These are phyloP conservation scores for Colletotrichum sp. DNA, from an alignment of 2,329 filamentous ascomycete species.

Conservation along the genomic window DNA sequence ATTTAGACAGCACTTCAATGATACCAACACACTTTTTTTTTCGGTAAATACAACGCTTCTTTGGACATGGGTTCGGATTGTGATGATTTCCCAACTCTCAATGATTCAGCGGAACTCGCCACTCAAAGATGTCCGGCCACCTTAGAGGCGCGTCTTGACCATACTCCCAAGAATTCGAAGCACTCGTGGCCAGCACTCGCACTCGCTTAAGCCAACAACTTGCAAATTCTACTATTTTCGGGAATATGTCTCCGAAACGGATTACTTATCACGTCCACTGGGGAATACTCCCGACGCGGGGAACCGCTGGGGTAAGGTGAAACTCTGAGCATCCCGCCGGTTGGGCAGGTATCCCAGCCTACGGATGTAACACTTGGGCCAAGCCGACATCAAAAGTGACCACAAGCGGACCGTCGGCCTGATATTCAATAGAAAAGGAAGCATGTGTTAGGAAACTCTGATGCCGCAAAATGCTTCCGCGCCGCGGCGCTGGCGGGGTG, in stretches of 20 bases:
- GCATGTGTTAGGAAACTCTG: background rate
- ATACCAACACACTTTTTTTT: background rate
- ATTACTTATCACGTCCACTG: background rate
- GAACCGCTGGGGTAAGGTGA: background rate
- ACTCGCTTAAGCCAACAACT: background rate
- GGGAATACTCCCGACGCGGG: background rate
- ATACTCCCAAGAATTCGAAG: rapidly evolving
- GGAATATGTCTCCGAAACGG: background rate
- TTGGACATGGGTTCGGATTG: rapidly evolving
- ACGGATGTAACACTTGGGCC: background rate
- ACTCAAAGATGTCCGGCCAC: rapidly evolving
- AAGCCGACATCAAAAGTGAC: background rate
- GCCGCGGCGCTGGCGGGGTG: background rate
- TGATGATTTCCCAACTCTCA: background rate
- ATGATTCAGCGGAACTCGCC: background rate
- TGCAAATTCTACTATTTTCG: background rate
- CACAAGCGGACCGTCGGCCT: background rate
- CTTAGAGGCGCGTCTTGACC: background rate
- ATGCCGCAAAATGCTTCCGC: background rate
- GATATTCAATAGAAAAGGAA: background rate
- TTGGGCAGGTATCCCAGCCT: background rate
- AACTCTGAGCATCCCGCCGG: background rate
- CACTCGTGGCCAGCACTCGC: background rate
- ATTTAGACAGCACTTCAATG: background rate
- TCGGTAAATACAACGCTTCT: rapidly evolving